A percentile compares a stretch with the other conserved stretches of the same genome.
Conservation (phyloP, 257 asterid genomes). For the Nicotiana obtusifolia region DNA sequence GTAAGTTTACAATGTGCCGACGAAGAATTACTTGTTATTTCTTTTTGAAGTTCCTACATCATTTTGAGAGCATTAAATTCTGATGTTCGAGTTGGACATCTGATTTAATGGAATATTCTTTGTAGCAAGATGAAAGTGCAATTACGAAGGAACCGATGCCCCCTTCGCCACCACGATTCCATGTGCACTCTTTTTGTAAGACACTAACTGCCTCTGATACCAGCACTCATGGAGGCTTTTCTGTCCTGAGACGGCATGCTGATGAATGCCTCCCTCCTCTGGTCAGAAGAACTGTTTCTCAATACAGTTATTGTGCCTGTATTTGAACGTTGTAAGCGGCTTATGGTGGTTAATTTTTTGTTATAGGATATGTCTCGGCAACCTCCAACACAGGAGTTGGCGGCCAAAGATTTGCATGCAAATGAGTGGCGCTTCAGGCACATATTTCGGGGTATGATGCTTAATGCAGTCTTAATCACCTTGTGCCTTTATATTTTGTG, state of each 20-base stretch:
- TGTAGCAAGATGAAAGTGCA: constrained; percentile 71
- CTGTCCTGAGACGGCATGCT: constrained; percentile 93
- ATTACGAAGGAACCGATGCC: constrained; percentile 57
- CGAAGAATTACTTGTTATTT: not conserved
- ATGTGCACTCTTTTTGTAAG: constrained; percentile 88
- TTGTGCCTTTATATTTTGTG: constrained; percentile 1
- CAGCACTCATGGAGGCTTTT: constrained; percentile 98
- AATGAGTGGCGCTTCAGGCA: constrained; percentile 94
- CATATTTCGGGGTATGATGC: constrained; percentile 72
- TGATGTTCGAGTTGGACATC: constrained; percentile 6
- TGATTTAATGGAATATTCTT: constrained; percentile 4
- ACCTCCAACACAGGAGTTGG: constrained; percentile 95
- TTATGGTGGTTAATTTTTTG: constrained; percentile 2
- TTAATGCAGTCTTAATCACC: constrained; percentile 5
- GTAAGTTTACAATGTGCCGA: constrained; percentile 34
- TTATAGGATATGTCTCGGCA: constrained; percentile 88
- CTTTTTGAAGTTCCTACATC: not conserved
- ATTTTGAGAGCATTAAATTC: not conserved
- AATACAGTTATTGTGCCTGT: not conserved
- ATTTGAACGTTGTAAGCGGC: not conserved
- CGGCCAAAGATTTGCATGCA: constrained; percentile 89
- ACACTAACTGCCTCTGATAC: constrained; percentile 97
- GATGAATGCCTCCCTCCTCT: constrained; percentile 94
- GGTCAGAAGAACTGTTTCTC: constrained; percentile 41
- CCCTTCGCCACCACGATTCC: constrained; percentile 54